A percentile compares a stretch with the other conserved stretches of the same genome.
phyloP scores from a whole-genome alignment of 495 filamentous ascomycete genomes.

The Daldinia childiae region DNA sequence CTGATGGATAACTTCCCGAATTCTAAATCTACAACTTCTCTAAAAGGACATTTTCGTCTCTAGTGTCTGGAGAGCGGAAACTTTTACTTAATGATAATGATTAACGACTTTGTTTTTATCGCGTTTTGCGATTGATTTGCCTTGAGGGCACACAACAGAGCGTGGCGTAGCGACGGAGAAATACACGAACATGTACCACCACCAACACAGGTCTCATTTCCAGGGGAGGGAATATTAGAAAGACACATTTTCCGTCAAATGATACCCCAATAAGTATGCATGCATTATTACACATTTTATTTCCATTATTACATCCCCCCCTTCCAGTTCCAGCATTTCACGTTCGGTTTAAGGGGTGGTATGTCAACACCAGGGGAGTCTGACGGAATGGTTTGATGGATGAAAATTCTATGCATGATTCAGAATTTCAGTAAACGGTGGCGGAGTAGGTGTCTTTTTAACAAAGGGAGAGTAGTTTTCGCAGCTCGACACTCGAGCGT shows the following conservation, averaged over 20 bases:
- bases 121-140: slow-evolving; percentile 11
- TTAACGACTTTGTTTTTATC: slow-evolving; percentile 28
- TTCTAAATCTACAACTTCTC: not conserved
- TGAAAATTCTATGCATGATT: not conserved
- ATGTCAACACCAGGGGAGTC: not conserved
- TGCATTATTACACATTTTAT: slow-evolving; percentile 24
- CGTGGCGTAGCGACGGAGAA: slow-evolving; percentile 25
- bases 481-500: not conserved
- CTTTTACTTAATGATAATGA: slow-evolving; percentile 29
- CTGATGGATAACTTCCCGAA: slow-evolving; percentile 31
- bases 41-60: not conserved
- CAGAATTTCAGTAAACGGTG: not conserved
- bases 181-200: slow-evolving; percentile 29
- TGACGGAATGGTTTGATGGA: not conserved
- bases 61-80: not conserved
- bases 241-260: slow-evolving; percentile 30
- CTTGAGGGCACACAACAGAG: slow-evolving; percentile 10
- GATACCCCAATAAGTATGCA: slow-evolving; percentile 43
- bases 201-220: slow-evolving; percentile 14
- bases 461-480: slow-evolving; percentile 3
- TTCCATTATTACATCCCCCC: slow-evolving; percentile 21
- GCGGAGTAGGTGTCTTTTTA: not conserved
- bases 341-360: not conserved
- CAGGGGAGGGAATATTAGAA: slow-evolving; percentile 31
- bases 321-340: not conserved